Evolutionary conservation across 805 yeast genomes (phyloP).

Genomic region (Candida krabiensis): DNA sequence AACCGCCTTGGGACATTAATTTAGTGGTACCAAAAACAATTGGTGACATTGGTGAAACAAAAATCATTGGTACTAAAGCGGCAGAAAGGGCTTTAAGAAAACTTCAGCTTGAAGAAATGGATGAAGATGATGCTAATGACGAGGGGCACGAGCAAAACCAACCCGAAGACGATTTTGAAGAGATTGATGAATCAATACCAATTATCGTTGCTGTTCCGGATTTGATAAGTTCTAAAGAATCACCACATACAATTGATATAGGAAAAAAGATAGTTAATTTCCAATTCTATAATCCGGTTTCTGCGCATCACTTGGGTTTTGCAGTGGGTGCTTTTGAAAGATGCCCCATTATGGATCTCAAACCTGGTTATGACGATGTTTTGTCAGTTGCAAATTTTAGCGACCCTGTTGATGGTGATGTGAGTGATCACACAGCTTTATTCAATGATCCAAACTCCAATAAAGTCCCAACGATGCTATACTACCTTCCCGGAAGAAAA

Average conservation of each 20-base stretch:
- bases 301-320: conserved; percentile 95
- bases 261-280: conserved; percentile 76
- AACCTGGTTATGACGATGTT: conserved; percentile 30
- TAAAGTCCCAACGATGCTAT: conserved; percentile 58
- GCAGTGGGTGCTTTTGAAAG: conserved; percentile 86
- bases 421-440: conserved; percentile 24
- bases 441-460: conserved; percentile 24
- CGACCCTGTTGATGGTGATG: conserved; percentile 32
- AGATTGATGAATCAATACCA: conserved; percentile 47
- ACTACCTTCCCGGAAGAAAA: conserved; percentile 59
- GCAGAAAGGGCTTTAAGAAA: conserved; percentile 30
- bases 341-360: conserved; percentile 49
- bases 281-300: conserved; percentile 79
- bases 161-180: conserved; percentile 45
- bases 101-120: conserved; percentile 29
- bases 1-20: conserved; percentile 90
- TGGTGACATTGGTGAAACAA: conserved; percentile 59
- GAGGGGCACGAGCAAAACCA: conserved; percentile 29
- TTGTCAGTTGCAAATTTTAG: conserved; percentile 28
- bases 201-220: conserved; percentile 72
- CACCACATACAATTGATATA: conserved; percentile 72
- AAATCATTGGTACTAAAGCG: conserved; percentile 41
- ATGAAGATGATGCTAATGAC: conserved; percentile 37
- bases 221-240: conserved; percentile 60
- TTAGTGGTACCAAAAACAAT: conserved; percentile 81